Evolutionary conservation across 2,329 filamentous ascomycete genomes (phyloP).

Genomic region (Colletotrichum chrysophilum): DNA sequence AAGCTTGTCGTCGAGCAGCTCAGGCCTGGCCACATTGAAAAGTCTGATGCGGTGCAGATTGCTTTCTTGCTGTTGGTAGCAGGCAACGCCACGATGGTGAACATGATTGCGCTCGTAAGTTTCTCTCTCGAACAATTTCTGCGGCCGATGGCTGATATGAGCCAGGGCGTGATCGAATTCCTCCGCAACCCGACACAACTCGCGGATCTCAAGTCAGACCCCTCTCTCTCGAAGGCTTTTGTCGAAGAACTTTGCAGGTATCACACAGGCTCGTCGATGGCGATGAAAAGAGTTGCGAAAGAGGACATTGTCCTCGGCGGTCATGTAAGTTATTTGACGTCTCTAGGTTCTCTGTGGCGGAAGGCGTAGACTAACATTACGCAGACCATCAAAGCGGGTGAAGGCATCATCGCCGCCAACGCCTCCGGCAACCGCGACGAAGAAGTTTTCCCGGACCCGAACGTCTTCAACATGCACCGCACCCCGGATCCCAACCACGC

Average conservation of each 20-base stretch:
- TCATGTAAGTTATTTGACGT: conserved; percentile 29
- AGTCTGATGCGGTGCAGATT: conserved; percentile 49
- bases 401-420: conserved; percentile 53
- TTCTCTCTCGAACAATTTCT: too few species aligned
- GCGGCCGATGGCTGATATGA: not conserved
- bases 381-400: conserved; percentile 43
- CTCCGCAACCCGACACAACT: conserved; percentile 48
- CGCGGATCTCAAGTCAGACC: conserved; percentile 42
- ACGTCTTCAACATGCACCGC: conserved; percentile 49
- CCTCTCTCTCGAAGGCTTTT: conserved; percentile 40
- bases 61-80: conserved; percentile 55
- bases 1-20: conserved; percentile 46
- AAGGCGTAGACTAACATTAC: not conserved
- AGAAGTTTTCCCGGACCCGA: conserved; percentile 43
- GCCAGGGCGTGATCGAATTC: conserved; percentile 47
- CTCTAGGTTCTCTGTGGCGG: not conserved
- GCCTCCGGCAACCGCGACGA: conserved; percentile 53
- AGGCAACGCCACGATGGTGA: conserved; percentile 58
- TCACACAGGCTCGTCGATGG: conserved; percentile 51
- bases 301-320: conserved; percentile 49
- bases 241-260: conserved; percentile 55
- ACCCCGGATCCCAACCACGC: conserved; percentile 35
- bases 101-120: conserved; percentile 51
- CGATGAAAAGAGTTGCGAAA: conserved; percentile 52
- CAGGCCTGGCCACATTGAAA: conserved; percentile 42